phyloP scores from a whole-genome alignment of 1,284 basidiomycete genomes.

The Trichosporon sp. region DNA sequence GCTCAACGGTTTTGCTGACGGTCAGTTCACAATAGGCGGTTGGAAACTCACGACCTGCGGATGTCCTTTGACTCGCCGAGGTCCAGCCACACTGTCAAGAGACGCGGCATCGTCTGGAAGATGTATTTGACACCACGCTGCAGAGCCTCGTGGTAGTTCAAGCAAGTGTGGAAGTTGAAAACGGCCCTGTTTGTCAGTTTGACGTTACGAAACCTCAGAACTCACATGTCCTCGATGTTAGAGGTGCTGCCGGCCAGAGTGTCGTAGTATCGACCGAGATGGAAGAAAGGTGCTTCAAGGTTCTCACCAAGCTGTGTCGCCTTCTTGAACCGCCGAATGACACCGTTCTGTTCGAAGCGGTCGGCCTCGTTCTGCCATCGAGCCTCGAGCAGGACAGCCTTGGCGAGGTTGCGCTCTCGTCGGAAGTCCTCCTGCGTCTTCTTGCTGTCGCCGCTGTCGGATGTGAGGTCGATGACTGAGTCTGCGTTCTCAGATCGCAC shows the following conservation, averaged over 20 bases:
- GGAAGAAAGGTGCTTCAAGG: conserved; percentile 80
- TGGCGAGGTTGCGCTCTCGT: conserved; percentile 55
- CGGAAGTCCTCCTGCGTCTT: conserved; percentile 51
- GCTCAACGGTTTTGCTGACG: not conserved
- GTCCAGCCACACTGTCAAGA: conserved; percentile 94
- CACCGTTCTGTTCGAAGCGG: conserved; percentile 64
- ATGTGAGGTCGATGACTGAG: conserved; percentile 54
- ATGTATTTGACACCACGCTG: conserved; percentile 88
- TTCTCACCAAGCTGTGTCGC: conserved; percentile 58
- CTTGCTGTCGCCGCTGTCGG: conserved; percentile 50
- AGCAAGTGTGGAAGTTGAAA: conserved; percentile 51
- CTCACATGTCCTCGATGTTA: conserved; percentile 12
- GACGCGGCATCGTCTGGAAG: conserved; percentile 89
- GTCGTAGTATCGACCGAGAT: conserved; percentile 84
- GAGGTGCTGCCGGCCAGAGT: conserved; percentile 30
- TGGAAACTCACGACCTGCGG: conserved; percentile 26
- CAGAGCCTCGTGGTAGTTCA: conserved; percentile 70
- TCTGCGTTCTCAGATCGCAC: not conserved
- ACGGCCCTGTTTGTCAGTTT: conserved; percentile 17
- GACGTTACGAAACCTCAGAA: not conserved
- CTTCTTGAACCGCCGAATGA: conserved; percentile 60
- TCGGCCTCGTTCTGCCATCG: conserved; percentile 91
- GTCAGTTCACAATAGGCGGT: not conserved
- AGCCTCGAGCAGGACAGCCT: conserved; percentile 81
- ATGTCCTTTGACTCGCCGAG: conserved; percentile 61